Evolutionary conservation across 1,284 basidiomycete species (phyloP).

Genomic region (Irpex sp.): DNA sequence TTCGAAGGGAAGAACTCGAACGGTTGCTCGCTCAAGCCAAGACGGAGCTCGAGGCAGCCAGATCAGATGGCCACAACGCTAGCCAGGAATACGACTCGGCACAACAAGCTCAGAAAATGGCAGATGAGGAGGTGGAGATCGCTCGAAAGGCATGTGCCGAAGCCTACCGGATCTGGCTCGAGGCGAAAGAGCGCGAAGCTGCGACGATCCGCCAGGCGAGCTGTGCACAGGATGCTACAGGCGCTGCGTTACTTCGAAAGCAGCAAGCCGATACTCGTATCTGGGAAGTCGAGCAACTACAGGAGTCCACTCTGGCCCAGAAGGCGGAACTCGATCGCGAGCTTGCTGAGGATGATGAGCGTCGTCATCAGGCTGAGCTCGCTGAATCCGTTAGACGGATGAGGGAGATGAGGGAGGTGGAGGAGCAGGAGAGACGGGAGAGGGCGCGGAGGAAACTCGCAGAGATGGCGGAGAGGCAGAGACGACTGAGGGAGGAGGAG

Average conservation of each 20-base stretch:
- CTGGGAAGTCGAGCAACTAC: not conserved
- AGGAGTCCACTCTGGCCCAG: not conserved
- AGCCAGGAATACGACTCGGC: not conserved
- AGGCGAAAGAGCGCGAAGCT: not conserved
- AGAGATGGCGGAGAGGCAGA: not conserved
- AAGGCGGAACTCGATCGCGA: too few relatives aligned
- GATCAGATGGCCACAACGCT: not conserved
- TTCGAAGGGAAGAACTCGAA: not conserved
- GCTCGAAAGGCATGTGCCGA: not conserved
- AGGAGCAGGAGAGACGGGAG: not conserved
- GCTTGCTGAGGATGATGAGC: not conserved
- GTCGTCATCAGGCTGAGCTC: not conserved
- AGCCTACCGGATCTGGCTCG: not conserved
- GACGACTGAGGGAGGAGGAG: not conserved
- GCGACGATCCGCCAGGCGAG: not conserved
- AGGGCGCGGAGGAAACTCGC: not conserved
- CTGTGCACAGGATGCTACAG: not conserved
- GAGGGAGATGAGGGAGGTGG: not conserved
- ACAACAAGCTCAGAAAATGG: not conserved
- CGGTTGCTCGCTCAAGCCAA: not conserved
- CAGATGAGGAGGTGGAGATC: not conserved
- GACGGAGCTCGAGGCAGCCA: not conserved
- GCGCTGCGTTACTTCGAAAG: not conserved
- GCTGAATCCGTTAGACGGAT: not conserved
- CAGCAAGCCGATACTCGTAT: not conserved